Percentiles rank a stretch among this genome's conserved stretches.
Evolutionary conservation across 345 rosid species (phyloP).

Genomic region (Melastoma malabathricum): DNA sequence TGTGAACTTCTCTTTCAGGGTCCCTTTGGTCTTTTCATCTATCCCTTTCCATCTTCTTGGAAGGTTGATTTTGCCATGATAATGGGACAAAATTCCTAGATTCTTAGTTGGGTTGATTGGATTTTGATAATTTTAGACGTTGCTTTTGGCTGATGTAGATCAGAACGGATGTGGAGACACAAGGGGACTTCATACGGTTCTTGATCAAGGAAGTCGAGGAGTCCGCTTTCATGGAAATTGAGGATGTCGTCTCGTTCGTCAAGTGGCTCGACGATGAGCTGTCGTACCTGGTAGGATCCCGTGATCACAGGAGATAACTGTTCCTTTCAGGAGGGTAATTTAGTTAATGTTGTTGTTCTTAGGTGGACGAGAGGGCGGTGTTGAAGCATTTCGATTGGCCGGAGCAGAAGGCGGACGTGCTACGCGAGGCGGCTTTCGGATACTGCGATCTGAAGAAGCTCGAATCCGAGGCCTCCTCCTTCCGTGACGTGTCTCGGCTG

Average conservation of each 20-base stretch:
- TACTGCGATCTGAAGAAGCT: slow-evolving; percentile 81
- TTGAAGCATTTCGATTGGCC: slow-evolving; percentile 88
- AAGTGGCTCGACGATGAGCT: slow-evolving; percentile 97
- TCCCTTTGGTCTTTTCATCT: slow-evolving; percentile 8
- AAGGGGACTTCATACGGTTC: slow-evolving; percentile 83
- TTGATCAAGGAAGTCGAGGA: slow-evolving; percentile 79
- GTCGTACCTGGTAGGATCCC: slow-evolving; percentile 49
- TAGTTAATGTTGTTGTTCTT: neutral
- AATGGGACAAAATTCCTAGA: slow-evolving; percentile 1
- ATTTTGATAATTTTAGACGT: neutral
- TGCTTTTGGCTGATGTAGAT: slow-evolving; percentile 30
- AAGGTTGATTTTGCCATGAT: slow-evolving; percentile 1
- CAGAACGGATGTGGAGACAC: slow-evolving; percentile 89
- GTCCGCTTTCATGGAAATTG: slow-evolving; percentile 63
- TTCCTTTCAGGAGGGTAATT: neutral
- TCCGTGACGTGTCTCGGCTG: slow-evolving; percentile 52
- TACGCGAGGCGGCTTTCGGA: slow-evolving; percentile 91
- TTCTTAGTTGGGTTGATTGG: neutral
- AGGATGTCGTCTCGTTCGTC: slow-evolving; percentile 90
- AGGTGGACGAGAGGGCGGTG: slow-evolving; percentile 95
- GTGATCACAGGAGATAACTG: neutral
- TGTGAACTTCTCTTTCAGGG: slow-evolving; percentile 9
- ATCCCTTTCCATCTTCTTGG: no score
- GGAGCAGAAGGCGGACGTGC: slow-evolving; percentile 79
- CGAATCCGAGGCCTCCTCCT: slow-evolving; percentile 66